Evolutionary conservation across 495 filamentous ascomycete genomes (phyloP).

Genomic region (Oidiodendron maius): DNA sequence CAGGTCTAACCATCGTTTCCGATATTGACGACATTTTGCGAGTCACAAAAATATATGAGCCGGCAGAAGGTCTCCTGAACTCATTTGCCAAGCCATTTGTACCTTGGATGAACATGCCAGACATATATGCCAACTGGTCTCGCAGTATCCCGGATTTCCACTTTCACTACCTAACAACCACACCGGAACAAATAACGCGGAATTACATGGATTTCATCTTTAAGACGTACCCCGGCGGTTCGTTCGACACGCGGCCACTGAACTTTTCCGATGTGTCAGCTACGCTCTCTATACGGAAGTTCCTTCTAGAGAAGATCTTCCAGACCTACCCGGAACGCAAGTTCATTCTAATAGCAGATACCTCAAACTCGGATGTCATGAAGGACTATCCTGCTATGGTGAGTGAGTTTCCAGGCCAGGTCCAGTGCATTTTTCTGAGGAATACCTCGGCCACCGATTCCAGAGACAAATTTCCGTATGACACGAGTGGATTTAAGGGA

Average conservation of each 20-base stretch:
- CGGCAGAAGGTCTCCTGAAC: conserved; percentile 66
- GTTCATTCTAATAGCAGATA: conserved; percentile 73
- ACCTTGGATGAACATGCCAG: conserved; percentile 75
- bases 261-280: conserved; percentile 72
- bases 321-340: conserved; percentile 68
- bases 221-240: conserved; percentile 62
- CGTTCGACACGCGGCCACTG: conserved; percentile 62
- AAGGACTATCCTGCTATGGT: conserved; percentile 62
- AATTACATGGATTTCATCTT: conserved; percentile 81
- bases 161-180: conserved; percentile 82
- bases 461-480: conserved; percentile 60
- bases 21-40: conserved; percentile 80
- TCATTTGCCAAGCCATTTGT: conserved; percentile 66
- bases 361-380: conserved; percentile 75
- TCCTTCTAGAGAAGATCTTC: conserved; percentile 63
- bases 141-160: conserved; percentile 54
- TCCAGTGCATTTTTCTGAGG: conserved; percentile 75
- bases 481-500: conserved; percentile 62
- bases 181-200: conserved; percentile 70
- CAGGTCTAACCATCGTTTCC: conserved; percentile 61
- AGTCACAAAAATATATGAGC: conserved; percentile 76
- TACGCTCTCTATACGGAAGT: conserved; percentile 63
- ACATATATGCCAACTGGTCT: conserved; percentile 64
- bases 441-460: conserved; percentile 65
- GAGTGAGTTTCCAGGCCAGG: conserved; percentile 57